phyloP scores from a whole-genome alignment of 345 rosid genomes.

The Stellera chamaejasme region DNA sequence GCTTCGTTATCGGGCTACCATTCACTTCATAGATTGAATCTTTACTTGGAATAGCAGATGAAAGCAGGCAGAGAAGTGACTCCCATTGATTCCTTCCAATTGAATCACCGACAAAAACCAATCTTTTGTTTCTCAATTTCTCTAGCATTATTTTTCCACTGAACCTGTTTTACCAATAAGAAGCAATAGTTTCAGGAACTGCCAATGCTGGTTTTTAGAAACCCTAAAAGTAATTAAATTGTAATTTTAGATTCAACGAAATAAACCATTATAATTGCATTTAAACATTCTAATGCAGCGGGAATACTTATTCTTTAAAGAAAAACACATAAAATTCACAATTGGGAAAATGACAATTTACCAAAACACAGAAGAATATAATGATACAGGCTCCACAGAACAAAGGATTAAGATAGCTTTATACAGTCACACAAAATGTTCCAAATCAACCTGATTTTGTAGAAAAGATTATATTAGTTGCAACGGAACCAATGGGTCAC shows the following conservation, averaged over 20 bases:
- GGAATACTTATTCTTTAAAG: too few relatives aligned
- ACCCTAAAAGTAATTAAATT: too few relatives aligned
- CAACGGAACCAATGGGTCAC: too few relatives aligned
- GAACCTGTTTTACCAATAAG: conserved; percentile 34
- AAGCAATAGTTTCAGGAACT: background rate
- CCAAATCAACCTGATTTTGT: background rate
- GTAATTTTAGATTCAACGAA: background rate
- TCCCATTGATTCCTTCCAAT: conserved; percentile 93
- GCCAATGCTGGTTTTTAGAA: too few relatives aligned
- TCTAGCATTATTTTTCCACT: conserved; percentile 69
- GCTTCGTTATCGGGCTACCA: conserved; percentile 71
- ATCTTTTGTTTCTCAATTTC: conserved; percentile 56
- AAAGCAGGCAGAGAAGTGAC: conserved; percentile 67
- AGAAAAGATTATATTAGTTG: background rate
- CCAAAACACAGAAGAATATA: too few relatives aligned
- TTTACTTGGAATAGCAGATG: conserved; percentile 48
- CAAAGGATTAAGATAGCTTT: background rate
- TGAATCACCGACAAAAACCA: conserved; percentile 82
- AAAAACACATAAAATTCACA: too few relatives aligned
- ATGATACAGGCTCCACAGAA: background rate
- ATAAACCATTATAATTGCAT: too few relatives aligned
- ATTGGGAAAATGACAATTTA: too few relatives aligned
- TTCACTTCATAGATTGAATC: conserved; percentile 64
- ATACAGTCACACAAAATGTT: background rate
- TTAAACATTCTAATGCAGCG: too few relatives aligned